Percentiles rank a stretch among this genome's conserved stretches.
Conservation (phyloP, 768 basidiomycete species). For the Tubosaeta brunneosetosa region DNA sequence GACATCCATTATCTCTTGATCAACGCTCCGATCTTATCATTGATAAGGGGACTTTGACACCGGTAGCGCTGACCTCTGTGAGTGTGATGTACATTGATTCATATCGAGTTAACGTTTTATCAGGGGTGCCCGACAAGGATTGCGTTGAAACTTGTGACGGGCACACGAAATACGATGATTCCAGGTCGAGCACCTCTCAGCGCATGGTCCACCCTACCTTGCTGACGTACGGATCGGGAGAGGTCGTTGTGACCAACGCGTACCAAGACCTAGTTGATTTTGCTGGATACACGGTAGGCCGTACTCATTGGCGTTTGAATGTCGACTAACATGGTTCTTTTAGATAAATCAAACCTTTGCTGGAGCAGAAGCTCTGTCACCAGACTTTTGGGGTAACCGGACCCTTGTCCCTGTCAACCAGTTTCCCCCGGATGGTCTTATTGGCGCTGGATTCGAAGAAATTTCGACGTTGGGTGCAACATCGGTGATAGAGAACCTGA, state of each 20-base stretch:
- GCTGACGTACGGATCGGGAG: conserved; percentile 39
- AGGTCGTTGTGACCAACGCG: conserved; percentile 21
- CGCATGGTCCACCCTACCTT: conserved; percentile 13
- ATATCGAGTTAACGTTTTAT: background rate
- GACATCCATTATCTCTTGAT: background rate
- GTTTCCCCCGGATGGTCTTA: conserved; percentile 33
- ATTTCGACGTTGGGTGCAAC: conserved; percentile 30
- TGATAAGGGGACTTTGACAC: conserved; percentile 45
- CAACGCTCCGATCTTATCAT: background rate
- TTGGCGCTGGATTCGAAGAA: conserved; percentile 37
- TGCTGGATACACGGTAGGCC: conserved; percentile 28
- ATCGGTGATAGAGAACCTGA: conserved; percentile 41
- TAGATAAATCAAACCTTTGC: conserved; percentile 38
- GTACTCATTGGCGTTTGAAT: background rate
- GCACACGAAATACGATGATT: conserved; percentile 26
- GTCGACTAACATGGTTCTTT: conserved; percentile 1
- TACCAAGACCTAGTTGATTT: conserved; percentile 37
- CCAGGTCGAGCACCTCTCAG: conserved; percentile 22
- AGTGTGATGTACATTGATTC: background rate
- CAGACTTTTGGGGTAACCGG: conserved; percentile 16
- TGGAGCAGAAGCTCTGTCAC: conserved; percentile 29
- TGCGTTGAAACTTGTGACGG: conserved; percentile 25
- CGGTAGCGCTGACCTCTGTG: conserved; percentile 43
- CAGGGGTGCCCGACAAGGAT: conserved; percentile 30
- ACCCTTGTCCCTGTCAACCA: conserved; percentile 6